Base-by-base conservation (phyloP, 1,139 yeast genomes). In the Hanseniaspora sp. region DNA sequence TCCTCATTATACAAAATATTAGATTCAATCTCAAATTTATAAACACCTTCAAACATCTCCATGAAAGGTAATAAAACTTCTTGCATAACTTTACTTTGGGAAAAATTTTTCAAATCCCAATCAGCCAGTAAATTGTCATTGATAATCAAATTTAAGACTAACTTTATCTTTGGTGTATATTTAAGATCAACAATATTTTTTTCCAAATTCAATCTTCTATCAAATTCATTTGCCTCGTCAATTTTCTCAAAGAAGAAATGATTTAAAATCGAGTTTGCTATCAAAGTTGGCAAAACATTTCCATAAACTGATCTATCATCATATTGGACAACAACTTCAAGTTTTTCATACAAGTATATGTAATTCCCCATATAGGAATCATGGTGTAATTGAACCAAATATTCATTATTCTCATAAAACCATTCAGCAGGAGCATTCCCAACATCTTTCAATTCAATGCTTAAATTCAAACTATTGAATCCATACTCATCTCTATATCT, bases 1-100 rank as follows among this genome's bases (percentile, higher is more conserved):
- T 68, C 72, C 38, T 72, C 65, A 57, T 80, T 86, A 66, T 83
- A 83, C 58, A 83, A 86, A 46, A 86, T 76, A 64, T 87, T 95
- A 1, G 95, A 75, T 60, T 86, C 92, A 23, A 90, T 73, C 1
- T 92, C 77, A 63, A 90, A 80, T 60, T 84, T 82, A 39, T 88
- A 77, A 58, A 79, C 74, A 38, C 77, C 76, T 1, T 71, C 63
- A 52, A 82, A 66, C 49, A 74, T 63, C 17, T 69, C 63, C 43
- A 77, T 63, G 43, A 80, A 71, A 5, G 80, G 78, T 1, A 70
- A 64, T 59, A 82, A 75, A 56, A 71, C 68, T 31, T 65, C 60
- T 11, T 69, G 63, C 34, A 80, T 62, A 12, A 79, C 75, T 8
- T 55, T n/a, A 17, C 62, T 65, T 4, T 23, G 18, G 15, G 35